These are phyloP conservation scores for Quercus engelmannii DNA, from an alignment of 306 rosid species.

Conservation along the genomic window DNA sequence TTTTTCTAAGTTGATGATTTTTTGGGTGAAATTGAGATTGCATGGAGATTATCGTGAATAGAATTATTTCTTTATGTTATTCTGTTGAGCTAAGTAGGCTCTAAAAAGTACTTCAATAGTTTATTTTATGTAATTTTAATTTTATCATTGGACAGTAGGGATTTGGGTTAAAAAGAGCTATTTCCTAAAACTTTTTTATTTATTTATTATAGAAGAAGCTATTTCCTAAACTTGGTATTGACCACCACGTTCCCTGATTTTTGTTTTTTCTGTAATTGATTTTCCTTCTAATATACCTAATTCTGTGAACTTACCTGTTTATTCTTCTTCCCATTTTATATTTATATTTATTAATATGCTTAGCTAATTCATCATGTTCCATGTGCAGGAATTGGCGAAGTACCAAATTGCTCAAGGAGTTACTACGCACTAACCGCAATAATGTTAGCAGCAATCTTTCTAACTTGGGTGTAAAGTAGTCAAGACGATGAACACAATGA, in stretches of 20 bases:
- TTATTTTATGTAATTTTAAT: too few relatives aligned
- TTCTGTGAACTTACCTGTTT: background rate
- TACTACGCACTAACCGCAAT: constrained; percentile 4
- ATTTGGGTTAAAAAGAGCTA: too few relatives aligned
- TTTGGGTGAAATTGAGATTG: background rate
- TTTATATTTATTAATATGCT: background rate
- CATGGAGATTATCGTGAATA: background rate
- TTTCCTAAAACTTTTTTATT: background rate
- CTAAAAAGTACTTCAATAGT: background rate
- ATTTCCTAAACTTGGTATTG: too few relatives aligned
- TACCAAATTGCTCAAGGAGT: constrained; percentile 16
- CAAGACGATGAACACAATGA: background rate
- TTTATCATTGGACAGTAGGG: too few relatives aligned
- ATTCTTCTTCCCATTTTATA: background rate
- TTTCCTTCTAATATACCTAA: background rate
- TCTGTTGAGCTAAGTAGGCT: background rate
- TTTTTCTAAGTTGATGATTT: too few relatives aligned
- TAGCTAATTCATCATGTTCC: background rate
- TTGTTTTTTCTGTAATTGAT: background rate
- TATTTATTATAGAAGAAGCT: background rate
- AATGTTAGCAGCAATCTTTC: constrained; percentile 22
- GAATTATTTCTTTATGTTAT: background rate
- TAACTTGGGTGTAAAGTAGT: constrained; percentile 10
- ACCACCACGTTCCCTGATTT: background rate
- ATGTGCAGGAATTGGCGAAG: constrained; percentile 29